A percentile compares a stretch with the other conserved stretches of the same genome.
Evolutionary conservation across 768 basidiomycete genomes (phyloP).

Genomic region (Cystobasidium onofrii): DNA sequence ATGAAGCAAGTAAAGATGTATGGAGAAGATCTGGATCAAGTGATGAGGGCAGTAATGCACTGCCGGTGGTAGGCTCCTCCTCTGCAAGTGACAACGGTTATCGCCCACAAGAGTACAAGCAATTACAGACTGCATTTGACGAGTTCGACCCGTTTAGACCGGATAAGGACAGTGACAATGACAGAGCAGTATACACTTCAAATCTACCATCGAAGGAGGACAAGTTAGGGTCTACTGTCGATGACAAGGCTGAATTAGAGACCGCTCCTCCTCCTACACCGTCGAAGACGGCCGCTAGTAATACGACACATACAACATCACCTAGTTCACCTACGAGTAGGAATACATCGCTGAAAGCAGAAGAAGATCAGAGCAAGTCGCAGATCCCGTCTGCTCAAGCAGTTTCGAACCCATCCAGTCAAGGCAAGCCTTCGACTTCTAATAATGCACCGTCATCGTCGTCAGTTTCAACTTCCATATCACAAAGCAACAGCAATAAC

Average conservation of each 20-base stretch:
- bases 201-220: background rate
- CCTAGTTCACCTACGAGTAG: background rate
- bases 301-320: background rate
- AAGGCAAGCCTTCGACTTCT: background rate
- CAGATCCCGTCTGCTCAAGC: background rate
- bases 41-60: background rate
- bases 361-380: background rate
- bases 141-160: slow-evolving; percentile 31
- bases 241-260: background rate
- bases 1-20: background rate
- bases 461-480: background rate
- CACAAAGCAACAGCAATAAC: background rate
- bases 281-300: background rate
- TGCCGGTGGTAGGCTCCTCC: no score
- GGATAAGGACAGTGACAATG: background rate
- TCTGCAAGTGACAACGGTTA: no score
- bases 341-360: background rate
- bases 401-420: background rate
- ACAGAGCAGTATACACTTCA: background rate
- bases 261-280: background rate
- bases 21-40: background rate
- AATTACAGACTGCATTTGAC: slow-evolving; percentile 13
- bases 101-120: no score
- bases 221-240: background rate
- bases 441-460: background rate